Percentiles rank a stretch among this genome's conserved stretches.
Conservation (phyloP, 805 yeast genomes). For the Pichia deserticola region DNA sequence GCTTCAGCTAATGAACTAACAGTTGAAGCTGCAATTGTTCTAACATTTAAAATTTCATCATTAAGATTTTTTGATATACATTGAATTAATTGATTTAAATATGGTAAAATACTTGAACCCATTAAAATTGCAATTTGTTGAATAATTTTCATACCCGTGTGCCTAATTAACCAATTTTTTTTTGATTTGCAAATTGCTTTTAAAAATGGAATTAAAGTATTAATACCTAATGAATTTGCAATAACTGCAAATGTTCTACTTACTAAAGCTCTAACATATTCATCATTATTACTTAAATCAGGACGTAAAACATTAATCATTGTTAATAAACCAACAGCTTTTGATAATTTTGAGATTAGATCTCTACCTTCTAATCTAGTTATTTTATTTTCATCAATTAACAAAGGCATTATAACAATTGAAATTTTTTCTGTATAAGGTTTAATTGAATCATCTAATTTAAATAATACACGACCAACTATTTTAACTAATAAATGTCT, state of each 20-base stretch:
- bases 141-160: conserved; percentile 70
- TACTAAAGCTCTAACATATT: conserved; percentile 66
- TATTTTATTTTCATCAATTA: conserved; percentile 72
- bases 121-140: conserved; percentile 65
- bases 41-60: conserved; percentile 63
- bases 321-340: conserved; percentile 74
- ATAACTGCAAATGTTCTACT: conserved; percentile 79
- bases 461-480: conserved; percentile 59
- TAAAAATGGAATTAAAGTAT: conserved; percentile 66
- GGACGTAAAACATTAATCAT: conserved; percentile 76
- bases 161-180: conserved; percentile 75
- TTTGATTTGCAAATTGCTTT: conserved; percentile 71
- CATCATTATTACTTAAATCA: conserved; percentile 77
- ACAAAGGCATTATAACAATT: conserved; percentile 67
- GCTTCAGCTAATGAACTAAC: conserved; percentile 72
- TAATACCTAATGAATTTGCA: conserved; percentile 71
- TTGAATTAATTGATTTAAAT: conserved; percentile 54
- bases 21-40: conserved; percentile 66
- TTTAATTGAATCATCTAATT: conserved; percentile 53
- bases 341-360: conserved; percentile 63
- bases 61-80: conserved; percentile 51
- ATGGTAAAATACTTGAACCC: conserved; percentile 73
- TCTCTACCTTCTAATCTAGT: conserved; percentile 75
- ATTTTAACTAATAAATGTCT: conserved; percentile 75
- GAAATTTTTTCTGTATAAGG: conserved; percentile 72